These are phyloP conservation scores for Bryopsis sp. DNA, from an alignment of 139 green algal species.

Conservation along the genomic window DNA sequence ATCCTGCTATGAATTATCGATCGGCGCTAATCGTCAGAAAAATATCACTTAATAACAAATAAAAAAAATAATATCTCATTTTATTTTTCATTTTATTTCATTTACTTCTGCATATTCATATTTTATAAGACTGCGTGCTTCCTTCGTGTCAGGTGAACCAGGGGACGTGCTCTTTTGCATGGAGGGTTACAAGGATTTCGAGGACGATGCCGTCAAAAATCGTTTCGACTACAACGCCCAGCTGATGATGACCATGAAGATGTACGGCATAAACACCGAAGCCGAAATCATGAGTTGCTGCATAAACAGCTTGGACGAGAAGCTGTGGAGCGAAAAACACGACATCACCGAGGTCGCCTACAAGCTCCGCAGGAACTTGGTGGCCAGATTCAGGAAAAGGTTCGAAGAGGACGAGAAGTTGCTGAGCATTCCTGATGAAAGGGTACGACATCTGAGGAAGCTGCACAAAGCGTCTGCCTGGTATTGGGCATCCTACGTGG, in stretches of 20 bases:
- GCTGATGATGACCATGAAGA: slow-evolving; percentile 9
- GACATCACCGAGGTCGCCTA: slow-evolving; percentile 2
- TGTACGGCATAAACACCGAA: slow-evolving; percentile 17
- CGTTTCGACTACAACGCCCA: not conserved
- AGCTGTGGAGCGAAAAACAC: not conserved
- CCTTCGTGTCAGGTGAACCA: not conserved
- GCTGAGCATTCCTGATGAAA: no score
- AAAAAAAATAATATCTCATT: no score
- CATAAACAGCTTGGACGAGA: not conserved
- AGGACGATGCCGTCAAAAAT: not conserved
- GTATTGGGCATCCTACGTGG: slow-evolving; percentile 13
- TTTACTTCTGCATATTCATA: no score
- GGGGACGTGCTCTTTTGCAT: not conserved
- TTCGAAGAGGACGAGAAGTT: not conserved
- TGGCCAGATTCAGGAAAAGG: not conserved
- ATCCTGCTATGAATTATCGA: no score
- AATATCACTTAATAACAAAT: no score
- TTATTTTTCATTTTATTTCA: no score
- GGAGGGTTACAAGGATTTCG: not conserved
- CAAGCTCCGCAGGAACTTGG: not conserved
- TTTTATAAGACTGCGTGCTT: not conserved
- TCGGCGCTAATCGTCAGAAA: no score
- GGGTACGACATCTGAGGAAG: not conserved
- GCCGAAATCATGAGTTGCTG: not conserved
- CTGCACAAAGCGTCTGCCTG: slow-evolving; percentile 7